phyloP scores from a whole-genome alignment of 129 eudicot species.

The Erigeron canadensis region DNA sequence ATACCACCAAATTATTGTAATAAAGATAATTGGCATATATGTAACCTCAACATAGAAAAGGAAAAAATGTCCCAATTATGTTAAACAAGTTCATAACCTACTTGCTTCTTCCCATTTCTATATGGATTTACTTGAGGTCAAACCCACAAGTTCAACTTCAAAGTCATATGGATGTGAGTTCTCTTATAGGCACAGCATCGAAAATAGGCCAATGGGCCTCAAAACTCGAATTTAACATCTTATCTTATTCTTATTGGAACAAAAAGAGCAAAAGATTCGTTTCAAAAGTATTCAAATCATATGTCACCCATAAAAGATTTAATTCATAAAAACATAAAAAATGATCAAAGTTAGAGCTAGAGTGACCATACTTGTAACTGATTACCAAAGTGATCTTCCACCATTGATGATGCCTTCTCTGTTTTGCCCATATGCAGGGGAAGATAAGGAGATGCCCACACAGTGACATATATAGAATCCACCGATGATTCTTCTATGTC shows the following conservation, averaged over 20 bases:
- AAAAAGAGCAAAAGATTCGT: not conserved
- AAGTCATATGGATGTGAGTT: no score
- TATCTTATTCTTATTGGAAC: not conserved
- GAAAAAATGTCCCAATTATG: not conserved
- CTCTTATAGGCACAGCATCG: no score
- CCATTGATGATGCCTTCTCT: conserved; percentile 60
- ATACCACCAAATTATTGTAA: not conserved
- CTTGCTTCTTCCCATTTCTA: not conserved
- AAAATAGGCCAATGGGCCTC: no score
- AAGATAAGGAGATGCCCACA: conserved; percentile 84
- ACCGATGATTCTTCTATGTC: conserved; percentile 68
- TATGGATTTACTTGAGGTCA: no score
- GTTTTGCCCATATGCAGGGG: conserved; percentile 94
- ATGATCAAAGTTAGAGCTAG: not conserved
- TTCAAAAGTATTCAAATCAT: not conserved
- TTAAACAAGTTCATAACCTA: not conserved
- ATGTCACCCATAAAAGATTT: conserved; percentile 1
- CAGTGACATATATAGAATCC: conserved; percentile 80
- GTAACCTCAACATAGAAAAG: not conserved
- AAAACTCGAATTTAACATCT: not conserved
- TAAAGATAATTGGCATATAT: not conserved
- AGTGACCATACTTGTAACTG: conserved; percentile 64
- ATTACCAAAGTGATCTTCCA: conserved; percentile 83
- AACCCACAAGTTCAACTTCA: no score
- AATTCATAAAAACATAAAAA: not conserved